Evolutionary conservation across 208 protist species (phyloP).

Genomic region (Trypanosoma cruzi): DNA sequence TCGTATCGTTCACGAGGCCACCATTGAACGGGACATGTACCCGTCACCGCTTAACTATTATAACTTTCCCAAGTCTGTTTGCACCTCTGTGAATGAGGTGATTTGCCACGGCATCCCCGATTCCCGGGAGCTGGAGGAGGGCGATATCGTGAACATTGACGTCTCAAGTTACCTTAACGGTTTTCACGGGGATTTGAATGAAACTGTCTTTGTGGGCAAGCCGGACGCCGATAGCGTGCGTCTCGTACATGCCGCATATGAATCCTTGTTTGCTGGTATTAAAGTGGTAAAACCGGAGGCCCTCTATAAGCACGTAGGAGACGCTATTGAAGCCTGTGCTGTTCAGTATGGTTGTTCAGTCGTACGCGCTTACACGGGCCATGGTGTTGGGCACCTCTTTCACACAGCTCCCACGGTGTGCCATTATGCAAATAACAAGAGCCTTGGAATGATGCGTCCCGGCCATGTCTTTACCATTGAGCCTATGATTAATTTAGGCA

Average conservation of each 20-base stretch:
- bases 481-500: constrained; percentile 97
- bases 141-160: constrained; percentile 99
- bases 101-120: constrained; percentile 98
- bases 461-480: constrained; percentile 99
- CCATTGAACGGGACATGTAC: constrained; percentile 94
- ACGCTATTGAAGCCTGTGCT: constrained; percentile 83
- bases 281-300: constrained; percentile 75
- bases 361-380: constrained; percentile 92
- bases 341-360: constrained; percentile 67
- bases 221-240: constrained; percentile 75
- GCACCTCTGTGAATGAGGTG: constrained; percentile 96
- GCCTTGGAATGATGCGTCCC: constrained; percentile 83
- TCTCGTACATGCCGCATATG: constrained; percentile 85
- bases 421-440: constrained; percentile 94
- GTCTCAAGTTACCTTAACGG: constrained; percentile 96
- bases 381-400: constrained; percentile 94
- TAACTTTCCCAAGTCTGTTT: constrained; percentile 98
- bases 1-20: constrained; percentile 92
- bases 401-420: constrained; percentile 92
- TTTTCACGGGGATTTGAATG: constrained; percentile 94
- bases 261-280: constrained; percentile 85
- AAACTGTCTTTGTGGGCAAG: constrained; percentile 93
- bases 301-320: constrained; percentile 84
- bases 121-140: constrained; percentile 90
- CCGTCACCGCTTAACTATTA: constrained; percentile 99